Conservation (phyloP, 176 grass and related monocot species). For the Rhynchospora tenuis region DNA sequence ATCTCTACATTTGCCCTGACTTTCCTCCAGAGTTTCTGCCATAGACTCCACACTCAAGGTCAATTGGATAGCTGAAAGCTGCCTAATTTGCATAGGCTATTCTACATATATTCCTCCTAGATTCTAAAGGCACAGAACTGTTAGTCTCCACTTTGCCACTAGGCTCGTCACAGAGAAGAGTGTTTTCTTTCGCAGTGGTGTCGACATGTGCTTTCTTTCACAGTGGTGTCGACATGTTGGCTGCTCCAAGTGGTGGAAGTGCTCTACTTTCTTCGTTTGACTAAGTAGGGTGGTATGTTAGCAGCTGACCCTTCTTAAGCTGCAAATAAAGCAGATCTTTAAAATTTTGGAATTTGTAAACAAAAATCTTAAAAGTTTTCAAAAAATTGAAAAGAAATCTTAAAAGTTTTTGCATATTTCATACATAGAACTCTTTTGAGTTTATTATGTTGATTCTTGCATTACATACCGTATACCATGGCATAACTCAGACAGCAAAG, state of each 20-base stretch:
- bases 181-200: constrained; percentile 27
- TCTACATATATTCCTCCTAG: constrained; percentile 61
- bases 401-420: background rate
- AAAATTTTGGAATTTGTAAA: background rate
- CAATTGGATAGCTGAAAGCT: constrained; percentile 70
- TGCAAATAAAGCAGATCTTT: constrained; percentile 18
- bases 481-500: background rate
- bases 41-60: constrained; percentile 58
- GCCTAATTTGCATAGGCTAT: constrained; percentile 65
- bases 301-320: constrained; percentile 80
- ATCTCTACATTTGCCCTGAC: constrained; percentile 47
- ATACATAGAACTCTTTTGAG: background rate
- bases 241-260: constrained; percentile 77
- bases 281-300: constrained; percentile 66
- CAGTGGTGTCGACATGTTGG: constrained; percentile 64
- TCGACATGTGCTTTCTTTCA: too few relatives aligned
- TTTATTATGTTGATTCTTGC: background rate
- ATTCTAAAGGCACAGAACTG: constrained; percentile 44
- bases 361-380: too few relatives aligned
- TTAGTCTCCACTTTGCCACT: constrained; percentile 6
- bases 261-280: constrained; percentile 80
- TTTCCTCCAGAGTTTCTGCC: constrained; percentile 47
- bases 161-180: constrained; percentile 24
- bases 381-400: background rate
- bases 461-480: background rate